phyloP scores from a whole-genome alignment of 1,139 yeast species.

The Kodamaea plutei region DNA sequence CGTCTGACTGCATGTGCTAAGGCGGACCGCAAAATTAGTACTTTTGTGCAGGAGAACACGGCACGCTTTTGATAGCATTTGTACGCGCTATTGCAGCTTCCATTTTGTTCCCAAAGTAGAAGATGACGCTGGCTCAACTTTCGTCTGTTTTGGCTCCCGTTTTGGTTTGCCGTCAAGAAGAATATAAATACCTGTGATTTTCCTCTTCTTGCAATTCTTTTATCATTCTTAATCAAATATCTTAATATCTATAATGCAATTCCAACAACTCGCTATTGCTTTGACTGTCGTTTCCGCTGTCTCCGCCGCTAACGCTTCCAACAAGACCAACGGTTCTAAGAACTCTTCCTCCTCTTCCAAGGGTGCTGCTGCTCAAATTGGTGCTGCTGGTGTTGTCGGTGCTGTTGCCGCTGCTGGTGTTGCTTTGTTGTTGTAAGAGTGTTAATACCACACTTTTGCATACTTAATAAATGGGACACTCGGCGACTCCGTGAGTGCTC shows the following conservation, averaged over 20 bases:
- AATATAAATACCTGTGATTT: constrained; percentile 5
- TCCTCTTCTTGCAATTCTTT: too few species aligned
- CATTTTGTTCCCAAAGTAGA: constrained; percentile 1
- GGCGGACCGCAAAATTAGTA: constrained; percentile 2
- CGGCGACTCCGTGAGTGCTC: constrained; percentile 4
- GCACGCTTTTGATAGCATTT: neutral
- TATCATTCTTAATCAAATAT: too few species aligned
- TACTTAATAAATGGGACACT: constrained; percentile 2
- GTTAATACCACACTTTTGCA: constrained; percentile 5
- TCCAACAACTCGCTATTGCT: constrained; percentile 42
- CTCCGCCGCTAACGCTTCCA: constrained; percentile 39
- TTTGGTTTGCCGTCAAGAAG: constrained; percentile 4
- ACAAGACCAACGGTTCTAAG: too few species aligned
- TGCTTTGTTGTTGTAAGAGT: constrained; percentile 39
- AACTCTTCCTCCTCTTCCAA: constrained; percentile 15
- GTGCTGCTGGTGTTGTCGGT: constrained; percentile 43
- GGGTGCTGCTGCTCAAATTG: constrained; percentile 21
- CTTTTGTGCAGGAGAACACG: neutral
- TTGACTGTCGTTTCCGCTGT: constrained; percentile 44
- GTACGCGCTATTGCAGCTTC: constrained; percentile 1
- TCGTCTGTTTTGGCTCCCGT: constrained; percentile 2
- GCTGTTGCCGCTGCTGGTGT: constrained; percentile 46
- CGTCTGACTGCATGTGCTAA: constrained; percentile 1
- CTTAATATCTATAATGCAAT: too few species aligned
- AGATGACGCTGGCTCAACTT: constrained; percentile 4